Base-by-base conservation (phyloP, 2,329 filamentous ascomycete species). In the Diplodia seriata region DNA sequence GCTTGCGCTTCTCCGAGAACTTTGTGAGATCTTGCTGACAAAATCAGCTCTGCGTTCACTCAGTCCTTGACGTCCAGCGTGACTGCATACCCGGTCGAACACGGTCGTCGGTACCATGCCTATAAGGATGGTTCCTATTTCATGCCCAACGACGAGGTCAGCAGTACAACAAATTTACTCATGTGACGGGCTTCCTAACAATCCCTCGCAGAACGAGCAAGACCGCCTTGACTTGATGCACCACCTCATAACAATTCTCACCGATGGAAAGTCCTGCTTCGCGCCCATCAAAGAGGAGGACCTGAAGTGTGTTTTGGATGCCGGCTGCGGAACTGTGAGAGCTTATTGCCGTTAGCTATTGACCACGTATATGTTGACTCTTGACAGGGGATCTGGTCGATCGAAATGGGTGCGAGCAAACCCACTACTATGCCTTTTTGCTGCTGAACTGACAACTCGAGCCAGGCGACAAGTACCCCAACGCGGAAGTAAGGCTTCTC, bases 151-250 rank as follows among this genome's bases (percentile, higher is more conserved):
- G 56, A 55, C 15, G 59, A 79, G 77, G 71, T 61, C 2, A 18
- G 26, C 51, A 20, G 2, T 9, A 0, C 15, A 7, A 12, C 2
- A 43, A 31, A 18, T 20, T 3, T 59, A 1, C 9, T 11, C 2
- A 23, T 14, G 4, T 5, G 11, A n/a, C 29, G 5, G 0, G n/a
- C 1, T 18, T 12, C 14, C 15, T 23, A 26, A 23, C 5, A 23
- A 7, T 31, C 9, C 3, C 4, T 2, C 3, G 20, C 36, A 59
- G 55, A 18, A 74, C 38, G 78, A 79, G 69, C 73, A 75, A 29
- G 77, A 80, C 65, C 73, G 78, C 14, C 70, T 80, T 18, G 69
- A 72, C 23, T 14, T 72, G 14, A 66, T 72, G 53, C 76, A 78
- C 67, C 31, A 77, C 79, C 6, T 64, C 23, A n/a, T 68, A 29